Evolutionary conservation across 2,329 filamentous ascomycete genomes (phyloP).

Genomic region (Alternaria brassicicola): DNA sequence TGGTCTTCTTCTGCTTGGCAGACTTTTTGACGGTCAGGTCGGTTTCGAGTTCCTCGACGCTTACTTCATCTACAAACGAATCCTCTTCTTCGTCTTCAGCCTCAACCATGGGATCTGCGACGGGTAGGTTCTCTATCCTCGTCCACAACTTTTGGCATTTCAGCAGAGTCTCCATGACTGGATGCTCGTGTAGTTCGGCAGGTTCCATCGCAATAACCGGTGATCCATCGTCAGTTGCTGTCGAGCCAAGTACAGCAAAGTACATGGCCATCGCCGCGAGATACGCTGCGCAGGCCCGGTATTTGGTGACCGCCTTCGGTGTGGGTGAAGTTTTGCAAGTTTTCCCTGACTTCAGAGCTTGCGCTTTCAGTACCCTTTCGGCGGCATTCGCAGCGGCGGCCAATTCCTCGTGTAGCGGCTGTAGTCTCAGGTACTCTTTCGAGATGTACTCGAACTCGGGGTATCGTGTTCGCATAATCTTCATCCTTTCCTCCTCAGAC

Average conservation of each 20-base stretch:
- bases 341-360: conserved; percentile 31
- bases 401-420: conserved; percentile 65
- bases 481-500: conserved; percentile 73
- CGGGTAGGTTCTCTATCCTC: conserved; percentile 69
- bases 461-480: conserved; percentile 79
- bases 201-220: conserved; percentile 69
- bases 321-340: conserved; percentile 12
- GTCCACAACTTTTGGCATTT: conserved; percentile 83
- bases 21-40: conserved; percentile 41
- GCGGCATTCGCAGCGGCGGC: conserved; percentile 64
- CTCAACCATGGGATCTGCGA: conserved; percentile 53
- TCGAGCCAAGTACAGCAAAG: conserved; percentile 88
- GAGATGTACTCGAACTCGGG: conserved; percentile 90
- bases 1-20: conserved; percentile 52
- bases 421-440: conserved; percentile 77
- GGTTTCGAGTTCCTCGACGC: conserved; percentile 41
- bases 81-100: conserved; percentile 40
- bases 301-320: conserved; percentile 63
- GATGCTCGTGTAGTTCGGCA: conserved; percentile 82
- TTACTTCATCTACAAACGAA: conserved; percentile 44
- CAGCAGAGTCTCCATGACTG: conserved; percentile 85
- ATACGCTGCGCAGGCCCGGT: conserved; percentile 83
- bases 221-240: conserved; percentile 63
- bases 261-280: conserved; percentile 89
- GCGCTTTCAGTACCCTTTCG: conserved; percentile 49